These are phyloP conservation scores for Diaporthe humulicola DNA, from an alignment of 2,329 filamentous ascomycete genomes.

Conservation along the genomic window DNA sequence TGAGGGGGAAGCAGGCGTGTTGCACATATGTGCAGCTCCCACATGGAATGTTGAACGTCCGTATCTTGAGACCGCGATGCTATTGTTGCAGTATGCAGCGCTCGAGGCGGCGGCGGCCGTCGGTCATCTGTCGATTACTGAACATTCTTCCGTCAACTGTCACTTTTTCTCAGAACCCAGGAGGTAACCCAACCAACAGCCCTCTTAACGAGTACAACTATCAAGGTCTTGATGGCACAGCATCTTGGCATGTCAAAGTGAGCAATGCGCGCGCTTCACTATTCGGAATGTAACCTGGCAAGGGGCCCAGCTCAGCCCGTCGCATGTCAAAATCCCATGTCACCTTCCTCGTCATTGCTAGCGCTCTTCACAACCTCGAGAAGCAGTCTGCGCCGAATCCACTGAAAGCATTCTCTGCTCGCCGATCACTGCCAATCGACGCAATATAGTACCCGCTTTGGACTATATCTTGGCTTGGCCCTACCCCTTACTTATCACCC, in stretches of 20 bases:
- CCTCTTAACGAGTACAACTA: neutral
- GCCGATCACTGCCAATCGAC: neutral
- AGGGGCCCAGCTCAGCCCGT: neutral
- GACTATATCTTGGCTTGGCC: constrained; percentile 17
- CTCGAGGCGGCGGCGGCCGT: neutral
- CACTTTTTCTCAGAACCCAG: neutral
- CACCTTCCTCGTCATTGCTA: neutral
- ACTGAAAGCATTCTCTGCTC: neutral
- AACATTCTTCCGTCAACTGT: neutral
- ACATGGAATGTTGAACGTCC: too few relatives aligned
- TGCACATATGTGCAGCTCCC: neutral
- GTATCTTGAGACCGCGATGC: neutral
- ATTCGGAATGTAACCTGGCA: neutral
- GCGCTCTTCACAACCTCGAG: neutral
- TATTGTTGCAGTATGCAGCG: neutral
- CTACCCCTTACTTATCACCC: neutral
- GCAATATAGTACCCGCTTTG: neutral
- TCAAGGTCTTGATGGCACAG: neutral
- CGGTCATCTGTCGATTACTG: neutral
- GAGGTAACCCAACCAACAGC: too few relatives aligned
- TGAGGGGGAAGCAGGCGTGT: neutral
- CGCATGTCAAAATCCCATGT: neutral
- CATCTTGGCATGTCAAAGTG: neutral
- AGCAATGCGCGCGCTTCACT: neutral
- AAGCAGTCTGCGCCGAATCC: neutral